phyloP scores from a whole-genome alignment of 1,284 basidiomycete genomes.

The Exobasidium rhododendri region DNA sequence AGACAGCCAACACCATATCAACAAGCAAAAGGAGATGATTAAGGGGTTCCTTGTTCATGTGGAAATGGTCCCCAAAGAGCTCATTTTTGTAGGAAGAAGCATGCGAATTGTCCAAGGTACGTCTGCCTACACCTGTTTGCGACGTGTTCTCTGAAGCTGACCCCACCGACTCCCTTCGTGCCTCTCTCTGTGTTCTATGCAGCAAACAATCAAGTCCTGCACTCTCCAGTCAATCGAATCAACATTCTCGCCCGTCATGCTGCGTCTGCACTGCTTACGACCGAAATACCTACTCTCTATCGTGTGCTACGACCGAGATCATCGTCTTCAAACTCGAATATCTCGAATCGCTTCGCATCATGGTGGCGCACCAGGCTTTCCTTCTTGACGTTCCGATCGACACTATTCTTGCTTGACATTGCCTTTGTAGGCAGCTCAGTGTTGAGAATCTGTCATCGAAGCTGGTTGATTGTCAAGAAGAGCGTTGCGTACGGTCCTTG shows the following conservation, averaged over 20 bases:
- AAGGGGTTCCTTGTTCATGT: constrained; percentile 43
- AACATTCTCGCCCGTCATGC: constrained; percentile 50
- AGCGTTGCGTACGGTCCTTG: constrained; percentile 20
- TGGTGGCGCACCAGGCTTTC: constrained; percentile 32
- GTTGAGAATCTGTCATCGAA: constrained; percentile 20
- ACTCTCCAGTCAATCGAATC: constrained; percentile 48
- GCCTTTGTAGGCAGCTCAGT: constrained; percentile 31
- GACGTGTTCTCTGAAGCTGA: no score
- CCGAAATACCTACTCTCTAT: constrained; percentile 26
- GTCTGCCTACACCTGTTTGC: no score
- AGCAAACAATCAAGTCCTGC: constrained; percentile 44
- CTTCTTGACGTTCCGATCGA: constrained; percentile 37
- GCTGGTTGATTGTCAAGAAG: constrained; percentile 21
- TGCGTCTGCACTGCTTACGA: constrained; percentile 28
- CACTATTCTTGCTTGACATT: constrained; percentile 35
- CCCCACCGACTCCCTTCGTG: constrained; percentile 1
- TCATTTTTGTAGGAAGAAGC: constrained; percentile 42
- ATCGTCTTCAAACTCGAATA: not conserved
- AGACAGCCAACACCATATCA: not conserved
- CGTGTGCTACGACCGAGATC: constrained; percentile 29
- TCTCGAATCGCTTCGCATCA: constrained; percentile 19
- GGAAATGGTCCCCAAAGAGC: constrained; percentile 45
- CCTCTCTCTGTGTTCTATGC: not conserved
- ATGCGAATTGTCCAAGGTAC: constrained; percentile 44
- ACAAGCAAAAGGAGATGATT: constrained; percentile 23